Percentiles rank a stretch among this genome's conserved stretches.
These are phyloP conservation scores for Sclerotinia sclerotiorum DNA, from an alignment of 2,329 filamentous ascomycete genomes.

Conservation along the genomic window DNA sequence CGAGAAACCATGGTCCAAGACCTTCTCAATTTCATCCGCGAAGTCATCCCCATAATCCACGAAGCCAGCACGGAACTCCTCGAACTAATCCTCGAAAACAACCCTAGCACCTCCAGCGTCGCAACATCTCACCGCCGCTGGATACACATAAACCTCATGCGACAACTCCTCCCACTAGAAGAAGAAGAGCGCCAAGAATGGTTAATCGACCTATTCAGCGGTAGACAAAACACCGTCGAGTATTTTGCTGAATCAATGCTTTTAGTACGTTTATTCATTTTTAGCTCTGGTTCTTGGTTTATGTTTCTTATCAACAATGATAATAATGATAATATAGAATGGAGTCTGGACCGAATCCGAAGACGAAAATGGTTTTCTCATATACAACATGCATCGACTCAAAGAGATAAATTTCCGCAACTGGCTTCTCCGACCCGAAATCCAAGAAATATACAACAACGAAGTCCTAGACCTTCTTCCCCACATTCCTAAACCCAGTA, in stretches of 20 bases:
- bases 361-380: background rate
- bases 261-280: background rate
- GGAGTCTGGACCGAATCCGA: background rate
- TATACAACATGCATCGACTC: background rate
- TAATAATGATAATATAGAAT: background rate
- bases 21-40: background rate
- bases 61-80: background rate
- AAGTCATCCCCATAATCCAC: background rate
- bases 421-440: background rate
- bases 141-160: slow-evolving; percentile 5
- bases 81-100: background rate
- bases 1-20: background rate
- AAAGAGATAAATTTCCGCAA: background rate
- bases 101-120: background rate
- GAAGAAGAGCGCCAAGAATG: background rate
- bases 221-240: background rate
- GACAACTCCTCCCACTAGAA: background rate
- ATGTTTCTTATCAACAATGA: background rate
- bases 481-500: background rate
- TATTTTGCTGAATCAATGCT: background rate
- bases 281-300: background rate
- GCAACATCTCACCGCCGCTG: slow-evolving; percentile 5
- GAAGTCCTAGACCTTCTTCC: background rate
- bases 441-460: background rate
- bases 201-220: background rate